Base-by-base conservation (phyloP, 345 rosid species). In the Lepidium didymum region DNA sequence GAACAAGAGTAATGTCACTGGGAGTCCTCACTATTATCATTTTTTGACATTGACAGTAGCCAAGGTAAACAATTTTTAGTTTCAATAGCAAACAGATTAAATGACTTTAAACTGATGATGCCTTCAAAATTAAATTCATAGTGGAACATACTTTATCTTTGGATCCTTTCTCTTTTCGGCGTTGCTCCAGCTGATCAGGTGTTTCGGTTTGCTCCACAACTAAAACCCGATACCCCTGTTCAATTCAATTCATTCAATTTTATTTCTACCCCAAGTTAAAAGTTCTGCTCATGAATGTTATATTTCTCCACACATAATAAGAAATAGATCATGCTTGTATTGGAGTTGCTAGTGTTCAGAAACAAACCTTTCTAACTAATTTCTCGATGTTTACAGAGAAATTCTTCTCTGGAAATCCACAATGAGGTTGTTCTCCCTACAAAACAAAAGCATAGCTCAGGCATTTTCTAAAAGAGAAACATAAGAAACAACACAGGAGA, bases 341-440 rank as follows among this genome's bases (percentile, higher is more conserved):
- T 41, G 37, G 62, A 45, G 14, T 40, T 46, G 54, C 31, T 46
- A 47, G 57, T 36, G 56, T 57, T 63, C 50, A 13, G 56, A 67
- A 36, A 55, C 85, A 31, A 77, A 94, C 97, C 97, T 94, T 94
- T 80, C 82, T 75, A 56, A 96, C 97, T 79, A 94, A 79, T 81
- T 91, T 94, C 83, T 91, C 96, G 29, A 84, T 80, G 76, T 94
- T 89, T 85, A 87, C 74, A 29, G 92, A 83, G 77, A 88, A 94
- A 80, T 91, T 94, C 73, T 65, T 89, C 83, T 94, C 99, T 3
- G 99, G 99, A 82, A 94, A 94, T 64, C 99, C 99, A 86, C 99
- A 94, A 68, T 94, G 99, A 52, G 99, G 99, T 77, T 94, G 99
- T 37, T 87, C 99, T 60, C 99, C 99, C 99, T 94, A 53, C 18